Evolutionary conservation across 1,139 yeast species (phyloP), one percentile per base, ranked within the genome.

Genomic region (Pneumocystis murina): DNA sequence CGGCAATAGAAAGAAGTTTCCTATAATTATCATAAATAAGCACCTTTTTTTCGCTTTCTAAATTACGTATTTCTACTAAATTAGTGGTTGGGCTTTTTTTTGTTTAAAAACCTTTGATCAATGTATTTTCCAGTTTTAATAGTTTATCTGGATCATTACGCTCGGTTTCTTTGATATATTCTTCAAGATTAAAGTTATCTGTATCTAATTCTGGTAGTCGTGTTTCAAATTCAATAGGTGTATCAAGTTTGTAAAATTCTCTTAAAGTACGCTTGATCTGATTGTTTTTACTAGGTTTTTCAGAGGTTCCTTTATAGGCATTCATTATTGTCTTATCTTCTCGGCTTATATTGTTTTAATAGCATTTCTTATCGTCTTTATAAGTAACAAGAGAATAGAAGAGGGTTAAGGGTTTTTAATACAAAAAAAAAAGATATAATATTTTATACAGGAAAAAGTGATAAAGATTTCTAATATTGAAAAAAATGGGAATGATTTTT

Each of bases 161-260:
- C 16, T 24, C 4, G 4, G n/a, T 33, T 10, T 48, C 33, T 48
- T 48, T 48, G 1, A 10, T 12, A 24, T 48, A 48, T 24, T 48
- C 28, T 20, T 48, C 55, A 24, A 24, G 20, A 24, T 24, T 30
- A 20, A 48, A 24, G 33, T 24, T 16, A 24, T 48, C 33, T 48
- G 16, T 12, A 48, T 48, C 55, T 24, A 48, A 30, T 3, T 48
- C 28, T 48, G 55, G 55, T 48, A 48, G n/a, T 48, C 17, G 55
- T 10, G 55, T 48, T 48, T n/a, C 55, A 48, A 48, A 48, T 48
- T 48, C 35, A 48, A 30, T 24, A 48, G 55, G 55, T 12, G 55
- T 48, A 48, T 48, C 55, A 48, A 48, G 55, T 48, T 48, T 48
- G 16, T 48, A 48, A 48, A 48, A 48, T 48, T 48, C 55, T 48